Evolutionary conservation across 2,329 filamentous ascomycete genomes (phyloP).

Genomic region (Mollisiaceae sp.): DNA sequence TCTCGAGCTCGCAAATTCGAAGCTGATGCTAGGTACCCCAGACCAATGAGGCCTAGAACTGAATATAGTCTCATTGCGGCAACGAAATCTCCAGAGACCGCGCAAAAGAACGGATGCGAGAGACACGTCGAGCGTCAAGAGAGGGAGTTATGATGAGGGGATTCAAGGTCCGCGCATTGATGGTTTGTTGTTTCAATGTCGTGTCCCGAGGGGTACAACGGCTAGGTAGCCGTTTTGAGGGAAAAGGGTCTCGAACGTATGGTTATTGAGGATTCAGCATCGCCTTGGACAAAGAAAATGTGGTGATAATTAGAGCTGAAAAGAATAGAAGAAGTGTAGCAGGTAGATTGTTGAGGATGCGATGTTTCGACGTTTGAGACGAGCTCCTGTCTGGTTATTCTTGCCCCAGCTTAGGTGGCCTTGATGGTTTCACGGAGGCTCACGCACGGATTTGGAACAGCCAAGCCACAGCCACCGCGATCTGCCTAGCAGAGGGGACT

Average conservation of each 20-base stretch:
- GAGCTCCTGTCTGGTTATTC: not conserved
- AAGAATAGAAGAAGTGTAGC: slow-evolving; percentile 8
- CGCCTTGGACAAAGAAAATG: slow-evolving; percentile 6
- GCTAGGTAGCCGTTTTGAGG: slow-evolving; percentile 4
- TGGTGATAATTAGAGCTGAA: slow-evolving; percentile 2
- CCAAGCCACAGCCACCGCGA: too few species aligned
- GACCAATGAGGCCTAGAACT: slow-evolving; percentile 58
- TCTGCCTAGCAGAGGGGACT: too few species aligned
- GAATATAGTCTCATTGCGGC: slow-evolving; percentile 46
- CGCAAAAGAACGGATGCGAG: slow-evolving; percentile 12
- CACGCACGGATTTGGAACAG: not conserved
- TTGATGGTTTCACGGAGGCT: not conserved
- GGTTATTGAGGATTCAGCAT: slow-evolving; percentile 4
- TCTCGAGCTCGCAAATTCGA: slow-evolving; percentile 63
- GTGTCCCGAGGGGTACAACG: slow-evolving; percentile 17
- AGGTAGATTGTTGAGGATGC: slow-evolving; percentile 12
- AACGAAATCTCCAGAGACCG: slow-evolving; percentile 13
- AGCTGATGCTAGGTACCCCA: slow-evolving; percentile 54
- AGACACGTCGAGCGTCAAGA: slow-evolving; percentile 1
- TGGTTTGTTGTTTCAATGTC: slow-evolving; percentile 28
- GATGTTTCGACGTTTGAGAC: slow-evolving; percentile 16
- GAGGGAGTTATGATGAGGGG: not conserved
- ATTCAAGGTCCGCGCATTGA: slow-evolving; percentile 33
- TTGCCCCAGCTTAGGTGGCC: slow-evolving; percentile 9
- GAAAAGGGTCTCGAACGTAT: not conserved